Conservation (phyloP, 1,284 basidiomycete species). For the Microbotryum saponariae region DNA sequence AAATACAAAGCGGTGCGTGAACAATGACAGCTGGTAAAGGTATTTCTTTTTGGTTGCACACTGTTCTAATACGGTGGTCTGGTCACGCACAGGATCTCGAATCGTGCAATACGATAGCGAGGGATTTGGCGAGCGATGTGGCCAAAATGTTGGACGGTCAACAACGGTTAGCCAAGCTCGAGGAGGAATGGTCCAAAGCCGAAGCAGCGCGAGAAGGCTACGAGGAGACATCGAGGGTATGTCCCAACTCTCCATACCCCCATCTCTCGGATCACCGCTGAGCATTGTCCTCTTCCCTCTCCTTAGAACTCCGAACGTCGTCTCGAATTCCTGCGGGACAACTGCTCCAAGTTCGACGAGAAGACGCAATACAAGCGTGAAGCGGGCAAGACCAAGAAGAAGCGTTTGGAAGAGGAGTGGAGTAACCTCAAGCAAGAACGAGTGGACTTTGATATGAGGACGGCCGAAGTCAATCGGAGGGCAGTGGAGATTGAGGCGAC, state of each 20-base stretch:
- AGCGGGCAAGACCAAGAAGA: constrained; percentile 15
- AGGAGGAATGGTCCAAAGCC: constrained; percentile 24
- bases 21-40: not conserved
- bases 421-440: too few relatives aligned
- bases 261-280: not conserved
- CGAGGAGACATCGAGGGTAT: constrained; percentile 14
- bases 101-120: constrained; percentile 27
- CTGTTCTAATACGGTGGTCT: too few relatives aligned
- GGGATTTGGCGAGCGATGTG: constrained; percentile 32
- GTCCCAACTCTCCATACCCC: not conserved
- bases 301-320: constrained; percentile 19
- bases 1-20: constrained; percentile 21
- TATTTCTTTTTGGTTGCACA: not conserved
- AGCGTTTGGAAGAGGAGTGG: constrained; percentile 20
- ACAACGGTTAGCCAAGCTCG: constrained; percentile 16
- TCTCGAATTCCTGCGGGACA: constrained; percentile 22
- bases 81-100: constrained; percentile 19
- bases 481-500: constrained; percentile 24
- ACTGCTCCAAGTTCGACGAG: constrained; percentile 24
- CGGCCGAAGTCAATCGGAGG: constrained; percentile 9
- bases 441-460: too few relatives aligned
- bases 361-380: constrained; percentile 25
- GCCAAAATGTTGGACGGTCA: constrained; percentile 21
- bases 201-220: constrained; percentile 5
- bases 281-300: not conserved